Evolutionary conservation across 2,329 filamentous ascomycete species (phyloP).

Genomic region (Lachnellula arida): DNA sequence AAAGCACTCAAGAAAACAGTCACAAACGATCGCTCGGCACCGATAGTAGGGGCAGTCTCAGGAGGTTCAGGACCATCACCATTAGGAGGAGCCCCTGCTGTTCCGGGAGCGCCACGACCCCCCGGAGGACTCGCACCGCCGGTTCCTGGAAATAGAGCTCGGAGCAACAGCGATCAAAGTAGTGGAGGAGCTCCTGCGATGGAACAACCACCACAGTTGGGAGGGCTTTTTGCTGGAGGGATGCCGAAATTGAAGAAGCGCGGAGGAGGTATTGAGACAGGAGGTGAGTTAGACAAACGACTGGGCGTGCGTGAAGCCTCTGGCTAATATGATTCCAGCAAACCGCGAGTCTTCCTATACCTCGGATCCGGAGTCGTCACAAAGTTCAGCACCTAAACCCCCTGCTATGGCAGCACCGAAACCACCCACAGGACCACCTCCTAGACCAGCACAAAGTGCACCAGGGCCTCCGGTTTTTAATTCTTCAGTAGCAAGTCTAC

Average conservation of each 20-base stretch:
- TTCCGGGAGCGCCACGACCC: conserved; percentile 60
- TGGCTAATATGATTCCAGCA: conserved; percentile 40
- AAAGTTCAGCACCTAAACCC: conserved; percentile 53
- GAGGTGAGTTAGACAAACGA: conserved; percentile 40
- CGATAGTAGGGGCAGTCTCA: conserved; percentile 55
- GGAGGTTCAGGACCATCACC: conserved; percentile 54
- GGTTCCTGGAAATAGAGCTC: conserved; percentile 60
- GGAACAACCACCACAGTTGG: conserved; percentile 72
- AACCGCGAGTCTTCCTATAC: conserved; percentile 67
- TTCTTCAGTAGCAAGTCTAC: conserved; percentile 54
- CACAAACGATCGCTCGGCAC: conserved; percentile 89
- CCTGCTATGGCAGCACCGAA: conserved; percentile 51
- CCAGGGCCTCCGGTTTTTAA: conserved; percentile 46
- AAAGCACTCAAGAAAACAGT: conserved; percentile 75
- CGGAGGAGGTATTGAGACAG: conserved; percentile 74
- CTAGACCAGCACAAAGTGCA: conserved; percentile 44
- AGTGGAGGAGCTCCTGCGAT: conserved; percentile 40
- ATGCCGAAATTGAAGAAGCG: conserved; percentile 93
- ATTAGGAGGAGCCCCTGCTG: conserved; percentile 71
- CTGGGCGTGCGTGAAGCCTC: background rate
- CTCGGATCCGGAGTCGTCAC: conserved; percentile 71
- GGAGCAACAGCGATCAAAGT: conserved; percentile 78
- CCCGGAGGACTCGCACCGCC: conserved; percentile 68
- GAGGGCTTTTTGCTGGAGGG: conserved; percentile 83
- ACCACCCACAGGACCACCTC: conserved; percentile 55